Percentiles rank a stretch among this genome's conserved stretches.
These are phyloP conservation scores for Coemansia sp. DNA, from an alignment of 192 early-diverging fungal species.

Conservation along the genomic window DNA sequence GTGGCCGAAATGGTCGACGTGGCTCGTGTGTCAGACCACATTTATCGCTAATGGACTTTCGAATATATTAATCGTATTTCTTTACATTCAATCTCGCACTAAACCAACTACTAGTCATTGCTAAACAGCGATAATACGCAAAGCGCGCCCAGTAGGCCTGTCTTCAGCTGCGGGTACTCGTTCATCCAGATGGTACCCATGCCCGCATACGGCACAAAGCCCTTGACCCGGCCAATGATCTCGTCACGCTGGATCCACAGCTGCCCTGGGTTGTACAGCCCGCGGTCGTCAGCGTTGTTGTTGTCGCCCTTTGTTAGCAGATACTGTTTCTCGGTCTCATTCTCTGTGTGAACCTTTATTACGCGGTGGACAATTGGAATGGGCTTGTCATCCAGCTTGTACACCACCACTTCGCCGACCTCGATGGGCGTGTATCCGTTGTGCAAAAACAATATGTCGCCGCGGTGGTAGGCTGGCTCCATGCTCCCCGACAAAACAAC, in stretches of 20 bases:
- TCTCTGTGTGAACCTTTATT: constrained; percentile 84
- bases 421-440: constrained; percentile 68
- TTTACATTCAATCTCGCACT: background rate
- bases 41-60: constrained; percentile 41
- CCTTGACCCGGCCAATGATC: constrained; percentile 86
- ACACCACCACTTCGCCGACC: constrained; percentile 94
- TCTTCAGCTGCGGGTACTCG: constrained; percentile 93
- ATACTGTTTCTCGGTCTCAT: constrained; percentile 73
- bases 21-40: constrained; percentile 74
- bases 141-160: constrained; percentile 72
- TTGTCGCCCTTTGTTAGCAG: constrained; percentile 98
- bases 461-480: constrained; percentile 94
- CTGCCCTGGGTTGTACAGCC: constrained; percentile 78
- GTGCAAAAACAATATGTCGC: constrained; percentile 88
- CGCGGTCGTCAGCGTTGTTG: constrained; percentile 89
- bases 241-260: constrained; percentile 91
- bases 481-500: constrained; percentile 96
- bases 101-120: constrained; percentile 56
- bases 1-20: constrained; percentile 93
- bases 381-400: constrained; percentile 81
- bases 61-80: background rate
- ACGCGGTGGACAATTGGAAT: constrained; percentile 98
- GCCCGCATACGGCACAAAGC: constrained; percentile 89
- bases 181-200: constrained; percentile 97
- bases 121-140: constrained; percentile 70